phyloP scores from a whole-genome alignment of 31 red algal species.

The Porphyra umbilicalis region DNA sequence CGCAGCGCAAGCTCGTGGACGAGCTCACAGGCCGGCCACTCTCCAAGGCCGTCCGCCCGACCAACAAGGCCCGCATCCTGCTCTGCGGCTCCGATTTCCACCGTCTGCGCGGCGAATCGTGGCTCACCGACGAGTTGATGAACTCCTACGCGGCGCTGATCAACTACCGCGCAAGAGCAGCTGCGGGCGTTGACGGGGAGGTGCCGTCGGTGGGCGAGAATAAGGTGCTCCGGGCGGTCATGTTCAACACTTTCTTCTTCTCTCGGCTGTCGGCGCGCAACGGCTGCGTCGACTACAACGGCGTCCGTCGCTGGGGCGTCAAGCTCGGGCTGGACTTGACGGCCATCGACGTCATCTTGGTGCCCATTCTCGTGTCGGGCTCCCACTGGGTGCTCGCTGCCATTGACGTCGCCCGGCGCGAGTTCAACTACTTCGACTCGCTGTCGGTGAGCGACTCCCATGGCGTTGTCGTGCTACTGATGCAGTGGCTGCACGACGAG shows the following conservation, averaged over 20 bases:
- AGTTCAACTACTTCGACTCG: constrained; percentile 48
- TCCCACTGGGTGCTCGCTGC: constrained; percentile 63
- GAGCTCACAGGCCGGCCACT: too few species aligned
- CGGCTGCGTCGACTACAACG: constrained; percentile 25
- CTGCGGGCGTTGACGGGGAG: too few species aligned
- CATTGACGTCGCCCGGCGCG: constrained; percentile 24
- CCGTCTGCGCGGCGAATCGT: too few species aligned
- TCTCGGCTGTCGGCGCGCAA: constrained; percentile 4
- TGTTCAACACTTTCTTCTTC: constrained; percentile 47
- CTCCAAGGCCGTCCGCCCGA: too few species aligned
- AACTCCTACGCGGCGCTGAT: too few species aligned
- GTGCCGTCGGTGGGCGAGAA: too few species aligned
- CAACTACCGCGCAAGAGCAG: too few species aligned
- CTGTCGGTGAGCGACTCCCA: constrained; percentile 10
- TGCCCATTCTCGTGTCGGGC: constrained; percentile 56
- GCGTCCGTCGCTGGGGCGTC: constrained; percentile 38
- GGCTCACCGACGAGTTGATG: too few species aligned
- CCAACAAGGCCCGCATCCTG: too few species aligned
- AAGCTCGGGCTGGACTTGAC: constrained; percentile 8
- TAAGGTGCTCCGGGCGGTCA: not conserved
- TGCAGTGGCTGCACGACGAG: constrained; percentile 60
- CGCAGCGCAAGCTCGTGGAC: too few species aligned
- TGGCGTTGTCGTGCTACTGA: too few species aligned
- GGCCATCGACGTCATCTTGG: constrained; percentile 23
- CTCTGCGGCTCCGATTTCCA: too few species aligned